Evolutionary conservation across 2,329 filamentous ascomycete species (phyloP).

Genomic region (Pyricularia pennisetigena): DNA sequence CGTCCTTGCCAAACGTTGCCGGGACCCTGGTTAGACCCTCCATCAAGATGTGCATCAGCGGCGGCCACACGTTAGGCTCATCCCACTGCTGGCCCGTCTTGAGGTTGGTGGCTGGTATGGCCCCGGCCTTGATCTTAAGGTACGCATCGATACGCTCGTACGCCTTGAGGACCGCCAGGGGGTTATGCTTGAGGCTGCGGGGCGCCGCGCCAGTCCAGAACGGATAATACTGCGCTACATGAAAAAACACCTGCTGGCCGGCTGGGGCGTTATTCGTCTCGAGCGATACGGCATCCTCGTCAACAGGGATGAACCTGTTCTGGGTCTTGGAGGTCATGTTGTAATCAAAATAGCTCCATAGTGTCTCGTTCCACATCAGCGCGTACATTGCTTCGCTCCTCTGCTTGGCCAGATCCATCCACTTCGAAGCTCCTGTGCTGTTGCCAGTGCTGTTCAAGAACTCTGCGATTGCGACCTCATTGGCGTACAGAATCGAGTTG

Average conservation of each 20-base stretch:
- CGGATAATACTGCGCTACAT: slow-evolving; percentile 53
- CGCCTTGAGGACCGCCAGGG: slow-evolving; percentile 42
- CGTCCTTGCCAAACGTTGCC: slow-evolving; percentile 40
- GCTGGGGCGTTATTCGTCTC: slow-evolving; percentile 36
- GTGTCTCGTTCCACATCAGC: slow-evolving; percentile 54
- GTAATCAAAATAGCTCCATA: slow-evolving; percentile 59
- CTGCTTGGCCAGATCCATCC: slow-evolving; percentile 35
- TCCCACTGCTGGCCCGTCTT: slow-evolving; percentile 59
- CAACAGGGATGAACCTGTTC: slow-evolving; percentile 40
- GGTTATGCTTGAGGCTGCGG: slow-evolving; percentile 43
- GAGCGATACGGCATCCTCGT: slow-evolving; percentile 31
- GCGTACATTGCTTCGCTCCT: slow-evolving; percentile 53
- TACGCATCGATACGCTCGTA: slow-evolving; percentile 43
- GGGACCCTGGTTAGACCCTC: slow-evolving; percentile 50
- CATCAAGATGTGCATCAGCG: slow-evolving; percentile 55
- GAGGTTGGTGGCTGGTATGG: slow-evolving; percentile 53
- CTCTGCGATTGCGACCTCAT: slow-evolving; percentile 47
- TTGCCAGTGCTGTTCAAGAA: slow-evolving; percentile 45
- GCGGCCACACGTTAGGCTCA: slow-evolving; percentile 61
- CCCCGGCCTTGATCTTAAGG: slow-evolving; percentile 42
- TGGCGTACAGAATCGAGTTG: slow-evolving; percentile 59
- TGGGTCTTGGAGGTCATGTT: slow-evolving; percentile 51
- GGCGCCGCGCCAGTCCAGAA: slow-evolving; percentile 62
- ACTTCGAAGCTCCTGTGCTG: slow-evolving; percentile 34
- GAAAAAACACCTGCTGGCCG: slow-evolving; percentile 47